phyloP scores from a whole-genome alignment of 805 yeast genomes.

The Spencermartinsiella europaea region DNA sequence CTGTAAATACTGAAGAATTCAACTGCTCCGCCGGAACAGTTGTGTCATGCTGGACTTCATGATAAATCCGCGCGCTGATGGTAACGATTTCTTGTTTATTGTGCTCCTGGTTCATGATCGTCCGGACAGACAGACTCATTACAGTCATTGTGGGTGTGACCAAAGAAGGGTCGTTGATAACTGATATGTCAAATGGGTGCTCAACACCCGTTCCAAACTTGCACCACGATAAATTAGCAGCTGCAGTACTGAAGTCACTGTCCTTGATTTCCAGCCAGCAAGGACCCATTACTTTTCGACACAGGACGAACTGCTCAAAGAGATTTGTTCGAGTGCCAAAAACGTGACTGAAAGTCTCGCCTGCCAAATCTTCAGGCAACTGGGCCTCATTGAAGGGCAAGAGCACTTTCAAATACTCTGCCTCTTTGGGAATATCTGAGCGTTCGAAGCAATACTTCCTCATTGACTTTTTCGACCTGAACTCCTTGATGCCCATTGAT shows the following conservation, averaged over 20 bases:
- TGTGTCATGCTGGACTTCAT: conserved; percentile 66
- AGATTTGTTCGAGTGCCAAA: conserved; percentile 72
- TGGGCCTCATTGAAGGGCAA: conserved; percentile 49
- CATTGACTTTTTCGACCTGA: conserved; percentile 64
- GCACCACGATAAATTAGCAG: conserved; percentile 72
- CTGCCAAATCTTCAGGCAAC: conserved; percentile 60
- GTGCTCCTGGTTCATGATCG: conserved; percentile 66
- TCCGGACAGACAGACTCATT: conserved; percentile 72
- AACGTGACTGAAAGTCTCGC: conserved; percentile 70
- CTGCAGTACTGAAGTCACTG: conserved; percentile 48
- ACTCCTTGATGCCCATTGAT: conserved; percentile 52
- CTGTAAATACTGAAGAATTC: conserved; percentile 61
- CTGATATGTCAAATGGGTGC: conserved; percentile 42
- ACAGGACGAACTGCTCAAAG: conserved; percentile 82
- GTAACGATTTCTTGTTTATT: conserved; percentile 85
- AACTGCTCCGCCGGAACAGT: conserved; percentile 57
- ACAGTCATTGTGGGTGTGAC: conserved; percentile 63
- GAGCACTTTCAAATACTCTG: conserved; percentile 73
- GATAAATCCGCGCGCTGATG: conserved; percentile 69
- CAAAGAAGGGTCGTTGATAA: conserved; percentile 37
- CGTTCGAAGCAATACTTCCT: conserved; percentile 88
- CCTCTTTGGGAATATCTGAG: conserved; percentile 68
- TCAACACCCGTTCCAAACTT: conserved; percentile 58
- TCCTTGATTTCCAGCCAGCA: conserved; percentile 82
- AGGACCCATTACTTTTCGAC: conserved; percentile 90